A percentile compares a stretch with the other conserved stretches of the same genome.
Evolutionary conservation across 2,329 filamentous ascomycete genomes (phyloP).

Genomic region (Tolypocladium inflatum): DNA sequence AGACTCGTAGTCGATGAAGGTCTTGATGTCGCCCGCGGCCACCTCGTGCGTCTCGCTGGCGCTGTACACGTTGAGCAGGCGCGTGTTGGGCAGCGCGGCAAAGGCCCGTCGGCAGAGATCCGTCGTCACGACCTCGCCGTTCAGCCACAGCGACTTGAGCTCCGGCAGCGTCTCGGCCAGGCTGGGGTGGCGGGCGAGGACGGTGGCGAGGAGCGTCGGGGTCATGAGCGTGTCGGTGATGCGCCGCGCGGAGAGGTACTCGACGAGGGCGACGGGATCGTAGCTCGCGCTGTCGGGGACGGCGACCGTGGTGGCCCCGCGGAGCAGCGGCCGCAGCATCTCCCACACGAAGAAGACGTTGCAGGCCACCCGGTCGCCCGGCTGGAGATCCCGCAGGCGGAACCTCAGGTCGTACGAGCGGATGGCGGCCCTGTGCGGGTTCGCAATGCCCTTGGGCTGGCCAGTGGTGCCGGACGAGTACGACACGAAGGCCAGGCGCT

Average conservation of each 20-base stretch:
- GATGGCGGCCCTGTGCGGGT: conserved; percentile 65
- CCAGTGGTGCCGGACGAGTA: conserved; percentile 74
- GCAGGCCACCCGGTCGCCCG: conserved; percentile 72
- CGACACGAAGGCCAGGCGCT: conserved; percentile 69
- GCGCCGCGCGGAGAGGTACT: conserved; percentile 53
- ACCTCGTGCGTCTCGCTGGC: conserved; percentile 77
- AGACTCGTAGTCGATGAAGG: conserved; percentile 53
- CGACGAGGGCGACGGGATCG: conserved; percentile 64
- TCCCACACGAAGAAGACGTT: conserved; percentile 88
- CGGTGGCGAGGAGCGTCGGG: conserved; percentile 65
- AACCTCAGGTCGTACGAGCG: conserved; percentile 68
- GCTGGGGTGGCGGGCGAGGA: conserved; percentile 59
- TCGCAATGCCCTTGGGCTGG: conserved; percentile 73
- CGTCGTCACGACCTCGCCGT: conserved; percentile 74
- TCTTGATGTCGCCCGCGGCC: conserved; percentile 64
- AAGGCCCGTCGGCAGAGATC: conserved; percentile 63
- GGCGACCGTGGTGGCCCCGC: conserved; percentile 66
- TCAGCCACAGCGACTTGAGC: conserved; percentile 66
- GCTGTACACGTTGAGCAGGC: conserved; percentile 72
- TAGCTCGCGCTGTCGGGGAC: conserved; percentile 71
- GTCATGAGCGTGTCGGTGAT: conserved; percentile 81
- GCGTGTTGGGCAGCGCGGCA: conserved; percentile 56
- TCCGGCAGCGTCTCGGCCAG: conserved; percentile 54
- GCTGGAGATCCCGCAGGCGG: conserved; percentile 55
- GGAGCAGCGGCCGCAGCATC: conserved; percentile 65